Percentiles rank a stretch among this genome's conserved stretches.
phyloP scores from a whole-genome alignment of 345 rosid genomes.

The Lepidium sativum region DNA sequence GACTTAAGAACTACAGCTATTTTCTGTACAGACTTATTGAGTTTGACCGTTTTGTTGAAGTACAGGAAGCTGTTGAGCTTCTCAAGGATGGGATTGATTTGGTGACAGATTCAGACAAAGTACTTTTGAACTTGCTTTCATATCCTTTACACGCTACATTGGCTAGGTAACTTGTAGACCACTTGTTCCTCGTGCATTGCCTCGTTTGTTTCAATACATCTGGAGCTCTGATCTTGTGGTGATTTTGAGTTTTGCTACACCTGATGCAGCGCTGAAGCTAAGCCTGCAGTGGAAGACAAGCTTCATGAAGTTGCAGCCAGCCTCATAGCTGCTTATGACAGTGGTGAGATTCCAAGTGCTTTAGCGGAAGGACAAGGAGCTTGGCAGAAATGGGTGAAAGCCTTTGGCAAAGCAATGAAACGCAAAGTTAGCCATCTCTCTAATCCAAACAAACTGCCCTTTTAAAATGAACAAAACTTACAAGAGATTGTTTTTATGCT shows the following conservation, averaged over 20 bases:
- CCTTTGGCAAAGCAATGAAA: conserved; percentile 63
- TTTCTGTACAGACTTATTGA: not conserved
- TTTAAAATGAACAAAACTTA: conserved; percentile 1
- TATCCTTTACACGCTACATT: conserved; percentile 71
- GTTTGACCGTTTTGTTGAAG: conserved; percentile 19
- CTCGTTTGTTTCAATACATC: not conserved
- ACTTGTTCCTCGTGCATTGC: not conserved
- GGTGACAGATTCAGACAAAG: conserved; percentile 84
- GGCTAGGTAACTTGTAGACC: conserved; percentile 45
- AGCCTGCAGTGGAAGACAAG: conserved; percentile 52
- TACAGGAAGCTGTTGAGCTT: conserved; percentile 79
- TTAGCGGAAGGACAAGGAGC: conserved; percentile 69
- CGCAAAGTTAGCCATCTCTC: conserved; percentile 55
- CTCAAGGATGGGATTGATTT: conserved; percentile 95
- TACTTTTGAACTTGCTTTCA: conserved; percentile 62
- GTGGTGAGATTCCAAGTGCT: conserved; percentile 59
- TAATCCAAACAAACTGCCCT: not conserved
- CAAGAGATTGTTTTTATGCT: not conserved
- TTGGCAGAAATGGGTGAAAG: conserved; percentile 94
- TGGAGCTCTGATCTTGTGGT: not conserved
- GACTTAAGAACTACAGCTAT: not conserved
- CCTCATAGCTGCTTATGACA: conserved; percentile 76
- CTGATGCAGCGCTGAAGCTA: conserved; percentile 60
- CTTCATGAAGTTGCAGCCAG: conserved; percentile 63
- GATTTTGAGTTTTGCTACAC: not conserved